Evolutionary conservation across 1,139 yeast species (phyloP), one percentile per base, ranked within the genome.

Genomic region (Eremothecium cymbalariae): DNA sequence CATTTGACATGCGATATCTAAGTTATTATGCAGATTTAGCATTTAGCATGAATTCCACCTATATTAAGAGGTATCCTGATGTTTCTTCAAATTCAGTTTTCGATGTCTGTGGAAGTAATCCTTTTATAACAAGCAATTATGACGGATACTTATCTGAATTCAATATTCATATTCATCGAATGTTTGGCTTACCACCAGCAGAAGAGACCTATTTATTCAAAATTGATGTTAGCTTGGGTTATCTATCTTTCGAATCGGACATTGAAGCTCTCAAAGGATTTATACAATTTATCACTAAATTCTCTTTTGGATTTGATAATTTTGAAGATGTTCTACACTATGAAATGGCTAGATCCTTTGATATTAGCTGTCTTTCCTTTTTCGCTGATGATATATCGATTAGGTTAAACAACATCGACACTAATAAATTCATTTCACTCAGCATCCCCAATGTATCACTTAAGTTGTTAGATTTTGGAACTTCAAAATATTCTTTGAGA

Each of bases 21-120:
- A 83, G 85, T 47, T 88, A 81, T 55, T 90, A 88, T 53, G 85
- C 88, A 95, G 95, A 84, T 53, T 57, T 78, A 53, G 78, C 76
- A 44, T 77, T 74, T 2, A 35, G 49, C 3, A 27, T 54, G 25
- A 43, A 43, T 28, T 44, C 43, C 29, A 14, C 41, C 6, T 25
- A 34, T 13, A 18, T 55, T 4, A 50, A 43, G 23, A 32, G 52
- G 16, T 51, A 47, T 9, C 32, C 37, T 3, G 72, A 75, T 44
- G 62, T 72, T 27, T 65, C 76, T 15, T 72, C 77, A 1, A 65
- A 73, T 2, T 72, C 74, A 22, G 46, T 83, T 9, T 57, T 62
- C 8, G 68, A 83, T 32, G 34, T 31, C n/a, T 45, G 50, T 13
- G 43, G 44, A 6, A 20, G 33, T 9, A 32, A 35, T 22, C 32